Conservation (phyloP, 305 asterid genomes). For the Plantago lanceolata region DNA sequence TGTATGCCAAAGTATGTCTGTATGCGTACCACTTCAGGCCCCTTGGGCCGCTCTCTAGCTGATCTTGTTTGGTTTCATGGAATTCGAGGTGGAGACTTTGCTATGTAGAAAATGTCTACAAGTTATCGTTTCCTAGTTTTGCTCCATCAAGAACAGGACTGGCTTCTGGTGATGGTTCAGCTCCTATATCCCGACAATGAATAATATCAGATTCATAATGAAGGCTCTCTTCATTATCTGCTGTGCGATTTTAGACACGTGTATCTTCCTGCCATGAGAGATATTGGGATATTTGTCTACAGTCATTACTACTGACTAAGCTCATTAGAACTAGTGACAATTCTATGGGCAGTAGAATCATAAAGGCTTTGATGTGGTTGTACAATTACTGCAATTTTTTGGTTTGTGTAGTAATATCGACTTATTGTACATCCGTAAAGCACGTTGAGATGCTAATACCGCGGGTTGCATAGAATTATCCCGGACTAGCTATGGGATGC, state of each 20-base stretch:
- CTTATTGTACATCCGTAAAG: no score
- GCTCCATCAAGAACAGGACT: conserved; percentile 25
- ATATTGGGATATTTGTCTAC: conserved; percentile 18
- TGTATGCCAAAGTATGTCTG: not conserved
- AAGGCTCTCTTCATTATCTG: conserved; percentile 25
- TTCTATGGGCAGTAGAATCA: no score
- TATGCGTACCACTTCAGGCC: conserved; percentile 31
- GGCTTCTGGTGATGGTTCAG: conserved; percentile 33
- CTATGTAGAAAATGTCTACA: conserved; percentile 24
- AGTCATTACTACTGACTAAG: conserved; percentile 9
- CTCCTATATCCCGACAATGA: conserved; percentile 43
- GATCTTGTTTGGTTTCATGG: conserved; percentile 28
- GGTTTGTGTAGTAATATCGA: no score
- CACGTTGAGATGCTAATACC: no score
- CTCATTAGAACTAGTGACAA: no score
- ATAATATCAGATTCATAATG: conserved; percentile 25
- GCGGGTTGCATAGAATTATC: no score
- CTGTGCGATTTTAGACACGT: conserved; percentile 3
- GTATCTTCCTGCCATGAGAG: conserved; percentile 8
- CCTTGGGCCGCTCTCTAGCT: conserved; percentile 27
- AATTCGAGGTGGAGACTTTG: conserved; percentile 27
- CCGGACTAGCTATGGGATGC: conserved; percentile 23
- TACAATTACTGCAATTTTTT: no score
- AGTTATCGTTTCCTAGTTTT: conserved; percentile 19
- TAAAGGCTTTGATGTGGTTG: no score